These are phyloP conservation scores for Afroboletus lepidellus DNA, from an alignment of 1,284 basidiomycete species.

Conservation along the genomic window DNA sequence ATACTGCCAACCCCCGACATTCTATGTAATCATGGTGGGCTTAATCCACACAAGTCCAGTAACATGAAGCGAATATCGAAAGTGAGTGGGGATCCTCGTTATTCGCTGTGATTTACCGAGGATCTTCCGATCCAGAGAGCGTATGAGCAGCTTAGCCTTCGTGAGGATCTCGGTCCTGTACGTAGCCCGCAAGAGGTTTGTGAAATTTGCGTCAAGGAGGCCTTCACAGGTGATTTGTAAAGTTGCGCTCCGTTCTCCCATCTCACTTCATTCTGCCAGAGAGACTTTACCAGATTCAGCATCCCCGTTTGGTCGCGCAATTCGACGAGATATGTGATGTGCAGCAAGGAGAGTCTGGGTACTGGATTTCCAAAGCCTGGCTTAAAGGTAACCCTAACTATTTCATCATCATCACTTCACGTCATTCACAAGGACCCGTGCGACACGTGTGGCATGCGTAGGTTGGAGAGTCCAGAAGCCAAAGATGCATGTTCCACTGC, in stretches of 20 bases:
- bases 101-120: background rate
- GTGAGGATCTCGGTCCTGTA: conserved; percentile 48
- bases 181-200: conserved; percentile 58
- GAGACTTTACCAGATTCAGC: conserved; percentile 62
- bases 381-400: conserved; percentile 53
- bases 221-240: conserved; percentile 54
- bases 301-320: conserved; percentile 54
- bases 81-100: conserved; percentile 26
- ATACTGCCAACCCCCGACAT: conserved; percentile 39
- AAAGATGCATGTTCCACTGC: conserved; percentile 61
- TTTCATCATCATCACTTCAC: conserved; percentile 10
- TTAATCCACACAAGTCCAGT: conserved; percentile 55
- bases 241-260: background rate
- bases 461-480: conserved; percentile 73
- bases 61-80: conserved; percentile 64
- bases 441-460: conserved; percentile 33
- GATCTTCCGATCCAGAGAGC: conserved; percentile 39
- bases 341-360: conserved; percentile 46
- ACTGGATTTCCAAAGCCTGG: conserved; percentile 79
- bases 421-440: conserved; percentile 15
- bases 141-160: conserved; percentile 43
- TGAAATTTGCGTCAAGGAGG: conserved; percentile 50
- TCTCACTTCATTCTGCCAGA: conserved; percentile 42
- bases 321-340: conserved; percentile 53
- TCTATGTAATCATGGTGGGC: conserved; percentile 55